Conservation (phyloP, 2,329 filamentous ascomycete species). For the Penicillium sp. region DNA sequence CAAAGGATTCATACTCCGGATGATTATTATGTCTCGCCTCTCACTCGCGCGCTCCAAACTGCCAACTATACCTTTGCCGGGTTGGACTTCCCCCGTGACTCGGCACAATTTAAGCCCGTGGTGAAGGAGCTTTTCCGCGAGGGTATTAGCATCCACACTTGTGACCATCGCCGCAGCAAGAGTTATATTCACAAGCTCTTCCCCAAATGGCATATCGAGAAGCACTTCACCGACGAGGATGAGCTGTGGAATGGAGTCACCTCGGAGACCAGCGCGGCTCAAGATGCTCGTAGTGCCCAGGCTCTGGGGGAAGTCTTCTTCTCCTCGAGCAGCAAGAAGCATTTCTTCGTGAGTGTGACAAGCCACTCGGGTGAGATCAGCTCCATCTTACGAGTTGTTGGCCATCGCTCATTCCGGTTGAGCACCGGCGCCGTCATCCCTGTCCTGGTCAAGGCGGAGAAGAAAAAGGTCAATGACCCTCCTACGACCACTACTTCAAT, state of each 20-base stretch:
- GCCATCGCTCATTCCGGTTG: slow-evolving; percentile 43
- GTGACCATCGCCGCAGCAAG: slow-evolving; percentile 48
- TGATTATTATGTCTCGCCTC: slow-evolving; percentile 50
- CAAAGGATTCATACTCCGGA: slow-evolving; percentile 49
- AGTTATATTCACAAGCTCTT: slow-evolving; percentile 45
- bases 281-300: slow-evolving; percentile 40
- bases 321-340: slow-evolving; percentile 28
- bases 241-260: slow-evolving; percentile 47
- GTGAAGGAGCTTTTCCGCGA: slow-evolving; percentile 55
- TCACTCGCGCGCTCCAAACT: slow-evolving; percentile 53
- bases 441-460: slow-evolving; percentile 44
- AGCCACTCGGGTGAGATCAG: slow-evolving; percentile 54
- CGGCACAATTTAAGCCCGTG: slow-evolving; percentile 44
- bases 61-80: slow-evolving; percentile 48
- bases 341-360: slow-evolving; percentile 49
- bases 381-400: slow-evolving; percentile 43
- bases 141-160: slow-evolving; percentile 55
- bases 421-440: slow-evolving; percentile 48
- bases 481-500: slow-evolving; percentile 16
- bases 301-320: slow-evolving; percentile 50
- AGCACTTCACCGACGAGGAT: slow-evolving; percentile 49
- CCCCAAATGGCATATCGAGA: slow-evolving; percentile 47
- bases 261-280: slow-evolving; percentile 44
- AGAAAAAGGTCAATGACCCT: not conserved
- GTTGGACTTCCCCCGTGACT: slow-evolving; percentile 38